Evolutionary conservation across 2,329 filamentous ascomycete genomes (phyloP), one percentile per base, ranked within the genome.

Genomic region (Venturiaceae sp.): DNA sequence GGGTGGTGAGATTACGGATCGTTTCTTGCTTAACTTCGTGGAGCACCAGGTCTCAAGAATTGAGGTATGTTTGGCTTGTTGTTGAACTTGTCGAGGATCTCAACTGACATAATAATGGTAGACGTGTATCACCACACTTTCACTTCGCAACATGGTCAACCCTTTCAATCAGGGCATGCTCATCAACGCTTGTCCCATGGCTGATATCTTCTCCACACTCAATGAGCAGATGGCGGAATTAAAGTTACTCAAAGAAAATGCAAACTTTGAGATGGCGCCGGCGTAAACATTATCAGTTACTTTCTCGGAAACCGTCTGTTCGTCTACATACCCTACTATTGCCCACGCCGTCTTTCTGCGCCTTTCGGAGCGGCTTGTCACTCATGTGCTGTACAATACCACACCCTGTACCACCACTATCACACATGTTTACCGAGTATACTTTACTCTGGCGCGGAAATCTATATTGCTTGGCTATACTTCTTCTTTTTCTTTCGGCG

Each of bases 21-120:
- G 83, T 57, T 92, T 95, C 72, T 76, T 97, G 72, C 75, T 95
- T 58, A 91, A 90, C 67, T 90, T 99, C 67, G 82, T 97, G 71
- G 92, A 95, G 70, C 92, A 97, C 69, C 91, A 96, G 79, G 88
- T 99, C 65, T 92, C 88, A 70, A 84, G 94, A 67, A 95, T 99
- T 70, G 94, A 99, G 84, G 91, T 95, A 78, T 74, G 86, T 74
- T n/a, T n/a, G n/a, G n/a, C n/a, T n/a, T 34, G 56, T 53, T 14
- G 36, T 19, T 28, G 13, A n/a, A 21, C 37, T n/a, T n/a, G n/a
- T n/a, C n/a, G n/a, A n/a, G n/a, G 37, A 54, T 58, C 21, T 19
- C n/a, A 13, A 36, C 58, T 11, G 16, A 1, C 16, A 19, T 58
- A 19, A 13, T 50, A 16, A 7, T 37, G 39, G 57, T 64, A 95